Base-by-base conservation (phyloP, 75 land plant species). In the Sequoiadendron giganteum region DNA sequence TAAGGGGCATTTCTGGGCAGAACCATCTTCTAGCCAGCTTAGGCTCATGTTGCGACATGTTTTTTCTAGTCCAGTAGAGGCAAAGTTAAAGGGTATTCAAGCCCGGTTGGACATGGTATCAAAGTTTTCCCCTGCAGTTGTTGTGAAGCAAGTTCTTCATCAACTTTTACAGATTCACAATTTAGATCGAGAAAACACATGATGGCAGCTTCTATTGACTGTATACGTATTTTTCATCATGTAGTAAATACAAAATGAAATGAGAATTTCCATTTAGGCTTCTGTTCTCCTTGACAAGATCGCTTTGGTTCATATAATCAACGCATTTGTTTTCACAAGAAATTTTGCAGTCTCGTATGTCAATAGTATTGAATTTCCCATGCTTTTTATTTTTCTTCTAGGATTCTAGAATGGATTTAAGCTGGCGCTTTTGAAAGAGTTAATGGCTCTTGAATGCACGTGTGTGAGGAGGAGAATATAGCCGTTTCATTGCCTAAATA, bases 1-100 rank as follows among this genome's bases (percentile, higher is more conserved):
- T 77, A 87, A 88, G 87, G 95, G 96, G 55, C 98, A 96, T 88
- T 55, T 91, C 3, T 94, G 95, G 95, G 98, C 96, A 9, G 96
- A 96, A 82, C 98, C 98, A 5, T 92, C 93, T 36, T 88, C 88
- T 21, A 85, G 49, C 18, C 73, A 87, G 73, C 88, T 95, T 85
- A 88, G 68, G 72, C 39, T 16, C 68, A 88, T 95, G n/a, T 92
- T 96, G 95, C 90, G 95, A 72, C 90, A 87, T 84, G 95, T 95
- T 76, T 86, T 89, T 38, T 85, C 56, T 25, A 86, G 95, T 87
- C 90, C 77, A 14, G 90, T 86, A 28, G 98, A 95, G 85, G 98
- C 95, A n/a, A 89, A 85, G 47, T 55, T 18, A 39, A 95, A 90
- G 84, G 98, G 96, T 21, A 89, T 52, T 84, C 49, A 83, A 40